Base-by-base conservation (phyloP, 352 stramenopile genomes). In the Phytopythium kandeliae region DNA sequence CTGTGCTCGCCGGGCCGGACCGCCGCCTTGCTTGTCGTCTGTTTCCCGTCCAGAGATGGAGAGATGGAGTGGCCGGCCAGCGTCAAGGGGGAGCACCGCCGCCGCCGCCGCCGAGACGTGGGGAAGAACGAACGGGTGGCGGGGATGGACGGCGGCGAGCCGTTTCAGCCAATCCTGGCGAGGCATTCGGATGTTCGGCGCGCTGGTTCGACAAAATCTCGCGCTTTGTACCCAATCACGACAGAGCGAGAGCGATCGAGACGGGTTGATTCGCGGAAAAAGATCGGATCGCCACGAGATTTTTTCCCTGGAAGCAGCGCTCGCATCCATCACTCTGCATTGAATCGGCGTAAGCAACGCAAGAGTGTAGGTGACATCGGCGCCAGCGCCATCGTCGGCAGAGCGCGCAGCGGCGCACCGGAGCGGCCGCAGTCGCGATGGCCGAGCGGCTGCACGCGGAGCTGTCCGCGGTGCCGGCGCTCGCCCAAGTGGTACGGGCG, bases 391-490 rank as follows among this genome's bases (percentile, higher is more conserved):
- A n/a, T n/a, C n/a, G n/a, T n/a, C n/a, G n/a, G n/a, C n/a, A n/a
- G n/a, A n/a, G n/a, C n/a, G n/a, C n/a, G n/a, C n/a, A n/a, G n/a
- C n/a, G n/a, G n/a, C n/a, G n/a, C n/a, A n/a, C 31, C 7, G 31
- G 31, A 35, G 31, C 31, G 4, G 6, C 15, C 16, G 36, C 16
- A 16, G 36, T 9, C 19, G 11, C 3, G 42, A 50, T 58, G 60
- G 25, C 42, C 28, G 67, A 74, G 16, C 60, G 58, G 3, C 26
- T 69, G 50, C 55, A 70, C 3, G 48, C 62, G 30, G 69, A 79
- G 54, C 58, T 79, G 21, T 33, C 51, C 53, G 58, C 53, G 35
- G 38, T 79, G 6, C 49, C 69, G 13, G 66, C 60, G 30, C 55
- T 76, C 8, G 53, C 63, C 36, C 52, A 67, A 35, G 43, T 77